Conservation (phyloP, 2,329 filamentous ascomycete species). For the Chrysoporthe austroafricana region DNA sequence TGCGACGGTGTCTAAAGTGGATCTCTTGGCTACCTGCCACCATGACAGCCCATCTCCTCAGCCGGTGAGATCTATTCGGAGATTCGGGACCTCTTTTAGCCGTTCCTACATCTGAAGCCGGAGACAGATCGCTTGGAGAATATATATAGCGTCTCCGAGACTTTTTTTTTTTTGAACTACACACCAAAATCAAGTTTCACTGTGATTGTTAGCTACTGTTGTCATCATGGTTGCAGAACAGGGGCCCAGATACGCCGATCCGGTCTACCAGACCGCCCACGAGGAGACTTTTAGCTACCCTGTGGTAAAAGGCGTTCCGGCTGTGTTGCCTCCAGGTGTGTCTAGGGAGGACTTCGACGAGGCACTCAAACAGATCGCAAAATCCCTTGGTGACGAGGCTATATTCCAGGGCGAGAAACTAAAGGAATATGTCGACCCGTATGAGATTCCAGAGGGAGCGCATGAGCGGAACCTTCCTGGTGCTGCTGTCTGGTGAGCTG, state of each 20-base stretch:
- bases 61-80: not conserved
- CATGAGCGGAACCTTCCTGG: conserved; percentile 46
- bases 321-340: conserved; percentile 46
- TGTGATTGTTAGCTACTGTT: not conserved
- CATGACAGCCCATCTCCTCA: not conserved
- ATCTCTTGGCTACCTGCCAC: conserved; percentile 17
- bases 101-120: not conserved
- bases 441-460: conserved; percentile 47
- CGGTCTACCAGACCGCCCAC: conserved; percentile 47
- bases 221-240: conserved; percentile 18
- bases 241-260: conserved; percentile 39
- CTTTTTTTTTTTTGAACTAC: too few species aligned
- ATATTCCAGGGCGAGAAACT: conserved; percentile 44
- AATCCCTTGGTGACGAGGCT: conserved; percentile 42
- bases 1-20: not conserved
- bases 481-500: conserved; percentile 45
- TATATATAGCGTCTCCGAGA: too few species aligned
- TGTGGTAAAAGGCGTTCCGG: conserved; percentile 41
- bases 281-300: conserved; percentile 45
- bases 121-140: not conserved
- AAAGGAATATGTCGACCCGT: conserved; percentile 51
- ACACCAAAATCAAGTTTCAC: not conserved
- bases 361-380: conserved; percentile 42
- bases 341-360: conserved; percentile 41
- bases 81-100: conserved; percentile 5